phyloP scores from a whole-genome alignment of 441 rosid genomes.

The Mallotus repandus region DNA sequence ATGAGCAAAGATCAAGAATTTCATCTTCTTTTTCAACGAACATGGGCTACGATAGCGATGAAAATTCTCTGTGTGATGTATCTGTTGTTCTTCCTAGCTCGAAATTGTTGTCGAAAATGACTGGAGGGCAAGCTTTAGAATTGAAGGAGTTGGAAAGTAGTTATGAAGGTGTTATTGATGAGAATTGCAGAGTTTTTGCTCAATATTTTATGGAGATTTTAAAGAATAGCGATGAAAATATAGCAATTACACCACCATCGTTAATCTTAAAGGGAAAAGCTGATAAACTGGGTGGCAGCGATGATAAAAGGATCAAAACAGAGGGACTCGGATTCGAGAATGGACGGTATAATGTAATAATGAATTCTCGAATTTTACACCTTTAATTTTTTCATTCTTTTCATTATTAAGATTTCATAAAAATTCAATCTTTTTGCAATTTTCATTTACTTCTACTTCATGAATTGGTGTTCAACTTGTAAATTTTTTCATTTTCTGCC shows the following conservation, averaged over 20 bases:
- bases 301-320: slow-evolving; percentile 27
- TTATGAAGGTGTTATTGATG: slow-evolving; percentile 52
- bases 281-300: slow-evolving; percentile 17
- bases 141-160: slow-evolving; percentile 49
- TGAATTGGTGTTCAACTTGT: no score
- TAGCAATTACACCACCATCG: slow-evolving; percentile 32
- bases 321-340: slow-evolving; percentile 32
- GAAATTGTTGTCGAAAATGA: slow-evolving; percentile 55
- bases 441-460: no score
- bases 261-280: slow-evolving; percentile 27
- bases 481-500: no score
- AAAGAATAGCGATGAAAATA: slow-evolving; percentile 21
- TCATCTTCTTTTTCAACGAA: slow-evolving; percentile 26
- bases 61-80: slow-evolving; percentile 25
- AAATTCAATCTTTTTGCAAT: no score
- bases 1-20: slow-evolving; percentile 42
- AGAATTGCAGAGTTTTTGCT: slow-evolving; percentile 53
- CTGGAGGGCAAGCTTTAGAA: slow-evolving; percentile 47
- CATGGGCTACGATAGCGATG: slow-evolving; percentile 20
- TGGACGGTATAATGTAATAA: slow-evolving; percentile 68
- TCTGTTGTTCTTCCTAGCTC: slow-evolving; percentile 39
- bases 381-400: neutral
- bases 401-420: neutral
- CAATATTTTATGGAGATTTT: slow-evolving; percentile 45
- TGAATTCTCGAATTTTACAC: neutral